Evolutionary conservation across 2,329 filamentous ascomycete genomes (phyloP).

Genomic region (Fusarium coicis): DNA sequence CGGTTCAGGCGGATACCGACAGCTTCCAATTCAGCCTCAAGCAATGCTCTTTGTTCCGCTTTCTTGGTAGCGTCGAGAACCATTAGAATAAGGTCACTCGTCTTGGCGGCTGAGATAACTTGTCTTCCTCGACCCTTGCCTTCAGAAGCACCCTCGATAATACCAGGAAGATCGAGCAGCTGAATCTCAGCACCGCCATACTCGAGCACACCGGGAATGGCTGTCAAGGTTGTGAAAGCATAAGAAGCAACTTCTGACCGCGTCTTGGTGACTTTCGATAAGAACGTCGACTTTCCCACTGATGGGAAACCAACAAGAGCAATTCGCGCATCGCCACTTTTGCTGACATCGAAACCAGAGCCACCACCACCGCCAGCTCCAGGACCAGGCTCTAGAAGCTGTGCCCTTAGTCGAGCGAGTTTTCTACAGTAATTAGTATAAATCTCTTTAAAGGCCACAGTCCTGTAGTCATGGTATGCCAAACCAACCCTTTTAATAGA

Average conservation of each 20-base stretch:
- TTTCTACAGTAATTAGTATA: constrained; percentile 69
- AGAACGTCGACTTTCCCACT: constrained; percentile 96
- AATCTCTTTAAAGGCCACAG: too few species aligned
- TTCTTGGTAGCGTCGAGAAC: constrained; percentile 96
- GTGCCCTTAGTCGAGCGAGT: constrained; percentile 91
- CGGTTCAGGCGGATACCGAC: constrained; percentile 94
- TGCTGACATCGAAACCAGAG: constrained; percentile 91
- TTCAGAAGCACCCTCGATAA: constrained; percentile 96
- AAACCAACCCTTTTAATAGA: constrained; percentile 87
- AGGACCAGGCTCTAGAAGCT: constrained; percentile 88
- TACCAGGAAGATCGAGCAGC: constrained; percentile 95
- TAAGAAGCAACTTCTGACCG: constrained; percentile 96
- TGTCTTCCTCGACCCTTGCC: constrained; percentile 95
- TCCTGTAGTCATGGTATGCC: background rate
- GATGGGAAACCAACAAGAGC: constrained; percentile 98
- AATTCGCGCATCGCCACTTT: constrained; percentile 95
- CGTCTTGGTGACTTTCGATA: constrained; percentile 99
- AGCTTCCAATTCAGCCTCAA: constrained; percentile 93
- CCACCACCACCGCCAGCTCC: constrained; percentile 83
- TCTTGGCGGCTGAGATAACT: constrained; percentile 98
- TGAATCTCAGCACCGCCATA: constrained; percentile 99
- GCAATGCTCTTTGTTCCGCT: constrained; percentile 87
- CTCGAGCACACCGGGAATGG: constrained; percentile 95
- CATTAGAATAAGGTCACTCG: constrained; percentile 97
- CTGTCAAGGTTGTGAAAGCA: constrained; percentile 96